Evolutionary conservation across 345 rosid species (phyloP).

Genomic region (Acer saccharum): DNA sequence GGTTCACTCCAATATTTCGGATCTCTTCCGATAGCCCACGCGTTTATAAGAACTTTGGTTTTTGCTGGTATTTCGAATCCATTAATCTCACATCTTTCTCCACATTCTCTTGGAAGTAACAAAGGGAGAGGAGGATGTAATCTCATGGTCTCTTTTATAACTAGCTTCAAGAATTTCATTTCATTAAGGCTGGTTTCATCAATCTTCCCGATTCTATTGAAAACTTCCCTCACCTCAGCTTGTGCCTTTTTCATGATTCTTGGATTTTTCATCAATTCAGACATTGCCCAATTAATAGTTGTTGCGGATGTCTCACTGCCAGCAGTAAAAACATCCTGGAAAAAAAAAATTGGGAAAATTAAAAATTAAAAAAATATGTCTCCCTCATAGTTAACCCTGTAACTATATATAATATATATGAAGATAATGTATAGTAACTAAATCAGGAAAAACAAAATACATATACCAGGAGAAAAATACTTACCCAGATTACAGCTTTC

Average conservation of each 20-base stretch:
- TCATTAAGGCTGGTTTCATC: background rate
- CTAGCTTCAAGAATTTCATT: background rate
- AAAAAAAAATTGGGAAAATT: background rate
- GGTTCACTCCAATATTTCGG: conserved; percentile 28
- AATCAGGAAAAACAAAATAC: too few relatives aligned
- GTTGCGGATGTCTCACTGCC: conserved; percentile 30
- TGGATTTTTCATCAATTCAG: conserved; percentile 25
- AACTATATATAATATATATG: too few relatives aligned
- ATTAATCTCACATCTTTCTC: background rate
- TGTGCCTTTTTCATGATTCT: conserved; percentile 18
- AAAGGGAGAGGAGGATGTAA: background rate
- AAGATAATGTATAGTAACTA: too few relatives aligned
- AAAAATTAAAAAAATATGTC: too few relatives aligned
- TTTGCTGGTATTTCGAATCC: background rate
- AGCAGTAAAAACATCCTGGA: conserved; percentile 19
- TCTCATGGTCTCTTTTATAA: background rate
- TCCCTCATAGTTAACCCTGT: too few relatives aligned
- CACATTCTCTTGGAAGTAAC: background rate
- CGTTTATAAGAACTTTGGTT: background rate
- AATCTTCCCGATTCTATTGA: conserved; percentile 13
- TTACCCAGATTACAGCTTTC: conserved; percentile 38
- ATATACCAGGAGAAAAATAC: background rate
- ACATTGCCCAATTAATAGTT: conserved; percentile 26
- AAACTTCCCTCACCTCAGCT: conserved; percentile 22
- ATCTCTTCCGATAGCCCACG: background rate